Base-by-base conservation (phyloP, 257 asterid genomes). In the Pogostemon cablin region DNA sequence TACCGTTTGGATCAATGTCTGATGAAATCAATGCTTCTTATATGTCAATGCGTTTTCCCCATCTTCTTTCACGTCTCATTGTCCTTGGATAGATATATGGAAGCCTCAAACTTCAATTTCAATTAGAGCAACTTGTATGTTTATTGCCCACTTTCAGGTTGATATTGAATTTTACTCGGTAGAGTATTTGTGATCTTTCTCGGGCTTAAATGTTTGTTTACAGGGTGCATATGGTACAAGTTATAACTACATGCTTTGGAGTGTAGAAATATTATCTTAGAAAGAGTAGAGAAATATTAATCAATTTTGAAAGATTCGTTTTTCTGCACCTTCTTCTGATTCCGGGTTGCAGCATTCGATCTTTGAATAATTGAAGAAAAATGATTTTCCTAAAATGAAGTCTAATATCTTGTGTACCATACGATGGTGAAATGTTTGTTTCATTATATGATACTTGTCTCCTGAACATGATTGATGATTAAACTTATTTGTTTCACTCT, bases 1-100 rank as follows among this genome's bases (percentile, higher is more conserved):
- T 47, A 56, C 20, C 25, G 65, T 20, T 62, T 57, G 80, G 71
- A 75, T 77, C 74, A 74, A 72, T 80, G 77, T 76, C 50, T 25
- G 74, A 72, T 67, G 44, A 42, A 39, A 63, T 48, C 47, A 69
- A 53, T 71, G 76, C 58, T 74, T 58, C 46, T 57, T 47, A 35
- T 62, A 8, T 52, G 65, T 25, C 68, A 67, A 37, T 58, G 62
- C 52, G n/a, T 10, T 41, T 60, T 71, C 15, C 50, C 20, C 76
- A 63, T 40, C 12, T 34, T 56, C 32, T 55, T 73, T 9, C 20
- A 10, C 61, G 53, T 37, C 59, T 34, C 12, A 4, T 9, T 37
- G 40, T 67, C 3, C 25, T 17, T 48, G n/a, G 8, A 38, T 57
- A 62, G 44, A 54, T 68, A 54, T 68, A 38, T 43, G 35, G 56